A percentile compares a stretch with the other conserved stretches of the same genome.
These are phyloP conservation scores for Tylopilus rubrobrunneus DNA, from an alignment of 768 basidiomycete species.

Conservation along the genomic window DNA sequence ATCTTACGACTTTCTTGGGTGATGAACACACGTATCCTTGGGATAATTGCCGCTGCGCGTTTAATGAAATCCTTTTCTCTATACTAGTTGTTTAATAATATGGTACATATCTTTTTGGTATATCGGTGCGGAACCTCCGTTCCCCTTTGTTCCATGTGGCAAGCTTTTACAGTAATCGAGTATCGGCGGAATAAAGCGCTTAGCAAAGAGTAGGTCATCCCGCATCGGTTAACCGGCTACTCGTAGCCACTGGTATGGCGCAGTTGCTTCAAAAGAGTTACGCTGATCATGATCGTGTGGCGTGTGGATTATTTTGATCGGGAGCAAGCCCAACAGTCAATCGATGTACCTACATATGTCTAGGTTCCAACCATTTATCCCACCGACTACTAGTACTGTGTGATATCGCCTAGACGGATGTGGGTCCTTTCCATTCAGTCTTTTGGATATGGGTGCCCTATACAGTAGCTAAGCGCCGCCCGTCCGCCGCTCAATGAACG, in stretches of 20 bases:
- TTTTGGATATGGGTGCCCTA: neutral
- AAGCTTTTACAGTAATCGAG: neutral
- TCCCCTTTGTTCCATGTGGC: neutral
- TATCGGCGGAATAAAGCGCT: constrained; percentile 2
- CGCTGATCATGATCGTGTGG: constrained; percentile 16
- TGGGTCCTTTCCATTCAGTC: constrained; percentile 3
- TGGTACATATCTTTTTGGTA: neutral
- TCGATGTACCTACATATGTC: neutral
- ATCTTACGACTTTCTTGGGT: constrained; percentile 8
- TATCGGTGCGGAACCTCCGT: neutral
- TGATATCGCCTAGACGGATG: neutral
- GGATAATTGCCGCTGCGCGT: constrained; percentile 10
- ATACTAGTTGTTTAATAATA: constrained; percentile 11
- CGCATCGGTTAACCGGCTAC: constrained; percentile 6
- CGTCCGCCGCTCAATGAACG: constrained; percentile 73
- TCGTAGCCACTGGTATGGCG: neutral
- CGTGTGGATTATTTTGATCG: neutral
- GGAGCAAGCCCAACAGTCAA: neutral
- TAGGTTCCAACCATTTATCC: neutral
- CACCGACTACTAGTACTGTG: neutral
- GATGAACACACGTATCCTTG: constrained; percentile 5
- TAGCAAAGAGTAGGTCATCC: constrained; percentile 11
- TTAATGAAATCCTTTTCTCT: constrained; percentile 8
- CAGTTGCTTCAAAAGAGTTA: neutral
- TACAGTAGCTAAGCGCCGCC: constrained; percentile 28